These are phyloP conservation scores for Yamadazyma kitorensis DNA, from an alignment of 805 yeast species.

Conservation along the genomic window DNA sequence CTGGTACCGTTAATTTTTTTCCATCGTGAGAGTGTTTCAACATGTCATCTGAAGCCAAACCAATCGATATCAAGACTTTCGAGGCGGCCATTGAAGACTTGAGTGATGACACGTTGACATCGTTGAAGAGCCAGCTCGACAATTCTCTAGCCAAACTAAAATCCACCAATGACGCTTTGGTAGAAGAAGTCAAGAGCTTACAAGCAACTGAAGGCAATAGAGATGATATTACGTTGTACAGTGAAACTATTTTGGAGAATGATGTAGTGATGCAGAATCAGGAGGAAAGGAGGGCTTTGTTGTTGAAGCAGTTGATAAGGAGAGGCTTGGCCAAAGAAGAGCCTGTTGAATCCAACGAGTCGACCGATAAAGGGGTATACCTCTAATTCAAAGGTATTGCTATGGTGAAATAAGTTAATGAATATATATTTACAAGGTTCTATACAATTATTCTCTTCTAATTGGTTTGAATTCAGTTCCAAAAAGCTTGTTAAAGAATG, in stretches of 20 bases:
- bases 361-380: conserved; percentile 17
- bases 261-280: conserved; percentile 52
- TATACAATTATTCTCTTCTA: conserved; percentile 16
- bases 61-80: conserved; percentile 43
- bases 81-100: conserved; percentile 51
- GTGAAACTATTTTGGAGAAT: conserved; percentile 58
- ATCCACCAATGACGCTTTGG: conserved; percentile 51
- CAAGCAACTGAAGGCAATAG: conserved; percentile 18
- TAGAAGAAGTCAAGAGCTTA: conserved; percentile 32
- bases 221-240: conserved; percentile 50
- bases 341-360: background rate
- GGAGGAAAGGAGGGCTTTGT: conserved; percentile 39
- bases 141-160: conserved; percentile 46
- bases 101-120: conserved; percentile 33
- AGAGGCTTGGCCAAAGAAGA: conserved; percentile 27
- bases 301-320: conserved; percentile 46
- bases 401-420: too few species aligned
- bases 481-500: conserved; percentile 39
- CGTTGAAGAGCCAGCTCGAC: conserved; percentile 19
- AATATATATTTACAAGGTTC: conserved; percentile 1
- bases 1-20: too few species aligned
- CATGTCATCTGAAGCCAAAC: conserved; percentile 23
- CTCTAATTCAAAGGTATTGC: too few species aligned
- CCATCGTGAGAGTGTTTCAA: conserved; percentile 1
- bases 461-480: conserved; percentile 33